phyloP scores from a whole-genome alignment of 2,329 filamentous ascomycete genomes.

The Seiridium cupressi region DNA sequence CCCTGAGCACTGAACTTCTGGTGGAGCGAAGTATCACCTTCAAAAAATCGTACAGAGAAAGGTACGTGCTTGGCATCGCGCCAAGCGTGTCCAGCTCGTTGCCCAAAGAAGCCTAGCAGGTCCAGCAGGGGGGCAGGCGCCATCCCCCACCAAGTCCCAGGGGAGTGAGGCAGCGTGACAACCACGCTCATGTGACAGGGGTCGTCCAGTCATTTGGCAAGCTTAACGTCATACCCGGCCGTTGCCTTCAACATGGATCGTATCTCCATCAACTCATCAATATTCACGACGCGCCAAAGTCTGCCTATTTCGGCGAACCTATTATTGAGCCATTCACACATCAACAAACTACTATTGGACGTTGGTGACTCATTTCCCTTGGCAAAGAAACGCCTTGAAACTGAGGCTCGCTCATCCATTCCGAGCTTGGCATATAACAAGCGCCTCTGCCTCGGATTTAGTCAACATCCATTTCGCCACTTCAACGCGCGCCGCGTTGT shows the following conservation, averaged over 20 bases:
- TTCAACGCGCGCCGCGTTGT: conserved; percentile 9
- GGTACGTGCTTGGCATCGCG: background rate
- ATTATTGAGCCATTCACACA: background rate
- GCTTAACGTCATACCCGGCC: background rate
- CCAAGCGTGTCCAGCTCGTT: conserved; percentile 10
- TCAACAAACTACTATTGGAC: background rate
- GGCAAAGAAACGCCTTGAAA: background rate
- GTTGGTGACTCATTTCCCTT: conserved; percentile 4
- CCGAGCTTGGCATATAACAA: background rate
- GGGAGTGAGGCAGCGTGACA: background rate
- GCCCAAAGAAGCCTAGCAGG: conserved; percentile 2
- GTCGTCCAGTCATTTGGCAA: conserved; percentile 1
- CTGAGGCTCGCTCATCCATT: background rate
- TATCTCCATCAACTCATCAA: background rate
- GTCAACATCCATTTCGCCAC: conserved; percentile 5
- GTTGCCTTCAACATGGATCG: background rate
- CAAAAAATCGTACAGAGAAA: background rate
- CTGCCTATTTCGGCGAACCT: conserved; percentile 2
- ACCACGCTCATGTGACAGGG: conserved; percentile 8
- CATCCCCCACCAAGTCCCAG: background rate
- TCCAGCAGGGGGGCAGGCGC: no score
- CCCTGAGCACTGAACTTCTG: background rate
- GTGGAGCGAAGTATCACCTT: background rate
- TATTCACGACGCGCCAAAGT: background rate
- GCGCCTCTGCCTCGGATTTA: conserved; percentile 1